Base-by-base conservation (phyloP, 2,329 filamentous ascomycete species). In the Sporothrix globosa region DNA sequence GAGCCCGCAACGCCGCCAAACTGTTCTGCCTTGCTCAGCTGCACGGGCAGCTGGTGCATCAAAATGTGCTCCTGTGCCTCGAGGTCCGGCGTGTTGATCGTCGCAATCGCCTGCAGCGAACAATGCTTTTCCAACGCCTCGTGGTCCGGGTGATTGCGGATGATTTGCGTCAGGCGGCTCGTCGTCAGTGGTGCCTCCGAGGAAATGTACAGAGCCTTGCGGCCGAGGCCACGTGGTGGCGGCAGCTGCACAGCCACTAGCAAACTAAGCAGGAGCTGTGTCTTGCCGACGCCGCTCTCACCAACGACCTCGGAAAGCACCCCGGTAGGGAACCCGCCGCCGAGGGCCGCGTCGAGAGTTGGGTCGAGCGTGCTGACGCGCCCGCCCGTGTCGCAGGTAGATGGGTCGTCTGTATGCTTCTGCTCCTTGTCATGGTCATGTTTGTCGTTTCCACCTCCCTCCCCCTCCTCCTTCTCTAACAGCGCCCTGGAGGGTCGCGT, bases 51-150 rank as follows among this genome's bases (percentile, higher is more conserved):
- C 79, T 99, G 96, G 80, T 92, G 98, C 74, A 89, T 90, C 34
- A 98, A 84, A 77, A 99, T 97, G 80, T 98, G 95, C 72, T 98
- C 95, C 80, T 99, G 96, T 0, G 92, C 90, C 80, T 98, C 96
- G 70, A 98, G 88, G 78, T 98, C 94, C 44, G 92, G 92, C 11
- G 92, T 93, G 66, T 90, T 89, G 74, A 96, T 92, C 78, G 91
- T 92, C 75, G 93, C 86, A 73, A 99, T 90, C 74, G 86, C 85
- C 78, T 92, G 89, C 5, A 97, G 85, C 0, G 91, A 91, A 19
- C 77, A 75, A 71, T 70, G 71, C 70, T 92, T 80, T 72, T 74
- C 70, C 70, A 97, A 84, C 66, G 14, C 24, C n/a, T 53, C 68
- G 13, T 48, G 60, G 66, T 83, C 77, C 0, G 90, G 88, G 78